Evolutionary conservation across 2,329 filamentous ascomycete species (phyloP), one percentile per base, ranked within the genome.

Genomic region (Blastomyces parvus): DNA sequence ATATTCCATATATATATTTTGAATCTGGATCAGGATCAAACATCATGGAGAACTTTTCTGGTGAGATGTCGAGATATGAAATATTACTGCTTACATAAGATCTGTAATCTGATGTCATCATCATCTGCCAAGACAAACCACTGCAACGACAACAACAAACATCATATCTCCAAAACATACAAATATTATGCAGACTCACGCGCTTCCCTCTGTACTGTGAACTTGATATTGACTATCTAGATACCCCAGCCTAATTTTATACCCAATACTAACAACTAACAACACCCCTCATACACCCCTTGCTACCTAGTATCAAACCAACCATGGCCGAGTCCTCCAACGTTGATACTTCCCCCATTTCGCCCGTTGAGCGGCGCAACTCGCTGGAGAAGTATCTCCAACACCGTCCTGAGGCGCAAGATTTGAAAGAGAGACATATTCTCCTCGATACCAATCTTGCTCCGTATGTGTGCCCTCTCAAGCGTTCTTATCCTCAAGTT

Each of bases 301-400:
- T 17, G 3, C 22, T 52, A 25, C 48, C 48, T 52, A 27, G 22
- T 27, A 52, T 25, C 13, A 7, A 22, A 25, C 48, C 22, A 6
- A 1, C 13, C 57, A 63, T 63, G 62, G 46, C 62, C 22, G 56
- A 63, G 19, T 48, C 61, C 46, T 55, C 56, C 36, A 33, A 22
- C 60, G 73, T 87, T 67, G 85, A 88, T 72, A 78, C 85, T 67
- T 82, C 81, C 17, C 79, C 84, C 67, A 83, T 88, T 75, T 82
- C 80, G 22, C 83, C 82, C 64, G 78, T 80, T 67, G 79, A 81
- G 66, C 80, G 80, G 53, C 78, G 81, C 60, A 86, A 90, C 79
- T 90, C 88, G 3, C 81, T 91, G 14, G 87, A 90, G 75, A 85
- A 86, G 70, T 85, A 89, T 71, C 81, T 91, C 62, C 83, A 86